Percentiles rank a stretch among this genome's conserved stretches.
phyloP scores from a whole-genome alignment of 2,329 filamentous ascomycete species.

The Aspergillus aculeatinus region DNA sequence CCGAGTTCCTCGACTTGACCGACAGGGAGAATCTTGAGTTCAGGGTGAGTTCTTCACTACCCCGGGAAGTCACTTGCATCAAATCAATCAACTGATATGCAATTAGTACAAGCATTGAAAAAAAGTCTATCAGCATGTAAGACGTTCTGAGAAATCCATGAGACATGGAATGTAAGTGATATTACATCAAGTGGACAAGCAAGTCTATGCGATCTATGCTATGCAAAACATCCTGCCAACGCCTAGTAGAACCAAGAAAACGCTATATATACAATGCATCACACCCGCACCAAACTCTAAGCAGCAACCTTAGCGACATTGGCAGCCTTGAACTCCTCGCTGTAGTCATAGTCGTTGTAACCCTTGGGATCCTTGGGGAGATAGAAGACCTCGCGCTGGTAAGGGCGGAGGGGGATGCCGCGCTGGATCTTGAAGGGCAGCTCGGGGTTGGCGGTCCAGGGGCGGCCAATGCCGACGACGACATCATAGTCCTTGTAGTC shows the following conservation, averaged over 20 bases:
- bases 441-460: constrained; percentile 49
- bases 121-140: background rate
- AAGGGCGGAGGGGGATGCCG: constrained; percentile 37
- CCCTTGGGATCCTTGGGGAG: constrained; percentile 34
- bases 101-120: constrained; percentile 11
- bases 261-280: background rate
- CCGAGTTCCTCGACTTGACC: constrained; percentile 34
- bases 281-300: constrained; percentile 11
- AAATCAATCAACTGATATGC: background rate
- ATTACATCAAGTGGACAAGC: background rate
- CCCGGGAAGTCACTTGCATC: background rate
- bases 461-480: constrained; percentile 43
- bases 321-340: constrained; percentile 30
- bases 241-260: background rate
- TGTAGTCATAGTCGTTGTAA: constrained; percentile 42
- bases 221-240: constrained; percentile 1
- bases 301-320: constrained; percentile 20
- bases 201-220: constrained; percentile 13
- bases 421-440: constrained; percentile 44
- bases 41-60: constrained; percentile 13
- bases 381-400: constrained; percentile 46
- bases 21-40: constrained; percentile 33
- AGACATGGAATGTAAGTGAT: no score
- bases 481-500: constrained; percentile 32
- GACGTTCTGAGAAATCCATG: no score